These are phyloP conservation scores for Boletellus emodensis DNA, from an alignment of 768 basidiomycete species.

Conservation along the genomic window DNA sequence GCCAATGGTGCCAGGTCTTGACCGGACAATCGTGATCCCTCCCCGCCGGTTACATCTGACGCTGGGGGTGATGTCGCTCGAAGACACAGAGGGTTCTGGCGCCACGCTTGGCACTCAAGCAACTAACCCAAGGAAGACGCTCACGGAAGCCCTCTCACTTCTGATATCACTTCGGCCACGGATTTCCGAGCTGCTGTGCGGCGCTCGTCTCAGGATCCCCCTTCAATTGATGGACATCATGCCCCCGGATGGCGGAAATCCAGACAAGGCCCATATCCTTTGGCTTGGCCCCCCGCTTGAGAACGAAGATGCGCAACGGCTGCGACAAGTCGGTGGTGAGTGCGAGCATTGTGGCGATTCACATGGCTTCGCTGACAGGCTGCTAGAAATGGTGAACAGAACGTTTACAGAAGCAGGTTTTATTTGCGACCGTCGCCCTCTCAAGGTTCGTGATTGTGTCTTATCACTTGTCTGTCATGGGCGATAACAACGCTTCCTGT, in stretches of 20 bases:
- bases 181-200: slow-evolving; percentile 40
- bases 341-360: neutral
- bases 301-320: slow-evolving; percentile 25
- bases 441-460: slow-evolving; percentile 38
- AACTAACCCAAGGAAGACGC: slow-evolving; percentile 23
- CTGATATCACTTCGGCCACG: slow-evolving; percentile 35
- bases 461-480: neutral
- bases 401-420: slow-evolving; percentile 42
- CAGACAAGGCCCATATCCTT: slow-evolving; percentile 49
- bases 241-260: slow-evolving; percentile 36
- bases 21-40: slow-evolving; percentile 54
- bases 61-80: slow-evolving; percentile 67
- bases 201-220: slow-evolving; percentile 32
- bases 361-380: slow-evolving; percentile 4
- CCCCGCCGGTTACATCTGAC: slow-evolving; percentile 65
- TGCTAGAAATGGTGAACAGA: slow-evolving; percentile 39
- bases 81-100: slow-evolving; percentile 14
- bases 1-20: slow-evolving; percentile 47
- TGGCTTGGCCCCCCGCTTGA: slow-evolving; percentile 48
- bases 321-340: slow-evolving; percentile 37
- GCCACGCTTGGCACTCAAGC: neutral
- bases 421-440: slow-evolving; percentile 43
- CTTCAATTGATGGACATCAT: slow-evolving; percentile 51
- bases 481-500: neutral
- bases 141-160: slow-evolving; percentile 41